Evolutionary conservation across 345 rosid species (phyloP), one percentile per base, ranked within the genome.

Genomic region (Syzygium jambos): DNA sequence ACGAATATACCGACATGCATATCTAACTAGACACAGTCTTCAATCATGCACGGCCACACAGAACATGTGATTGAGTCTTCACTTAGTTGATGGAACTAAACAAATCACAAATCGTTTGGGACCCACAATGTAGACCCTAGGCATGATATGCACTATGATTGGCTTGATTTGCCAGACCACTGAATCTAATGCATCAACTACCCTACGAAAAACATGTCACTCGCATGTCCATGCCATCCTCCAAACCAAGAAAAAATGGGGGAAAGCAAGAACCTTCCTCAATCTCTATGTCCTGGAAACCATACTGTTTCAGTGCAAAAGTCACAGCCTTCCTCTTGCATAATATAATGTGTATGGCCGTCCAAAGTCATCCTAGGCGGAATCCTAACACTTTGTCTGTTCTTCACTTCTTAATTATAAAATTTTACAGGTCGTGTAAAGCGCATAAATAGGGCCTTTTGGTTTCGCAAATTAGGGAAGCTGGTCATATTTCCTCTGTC

Each of bases 191-290:
- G 30, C 22, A 5, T 30, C 43, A 22, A 19, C 80, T 73, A 19
- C 5, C 1, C 80, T 25, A 34, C 0, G 0, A 19, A 19, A 73
- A 34, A 19, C 27, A 34, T 27, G 1, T 19, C 80, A 9, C 80
- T 68, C 12, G 25, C 80, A n/a, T n/a, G 43, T 0, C 46, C 13
- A 21, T 7, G 6, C 25, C 78, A 68, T 68, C 7, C 13, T 17
- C 9, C 46, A 68, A 68, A 3, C 38, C 8, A 16, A 34, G 11
- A 73, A 17, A 34, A 68, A 30, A 9, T n/a, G 27, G 11, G 80
- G 21, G 80, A 19, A 34, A 9, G 25, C 9, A 68, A 68, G 80
- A 73, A 73, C 80, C 80, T 19, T 73, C 2, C 49, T 73, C 38
- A 73, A 5, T 25, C 49, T 73, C 27, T 2, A 73, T 73, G 14